These are phyloP conservation scores for Aspergillus sp. DNA, from an alignment of 2,329 filamentous ascomycete genomes.

Conservation along the genomic window DNA sequence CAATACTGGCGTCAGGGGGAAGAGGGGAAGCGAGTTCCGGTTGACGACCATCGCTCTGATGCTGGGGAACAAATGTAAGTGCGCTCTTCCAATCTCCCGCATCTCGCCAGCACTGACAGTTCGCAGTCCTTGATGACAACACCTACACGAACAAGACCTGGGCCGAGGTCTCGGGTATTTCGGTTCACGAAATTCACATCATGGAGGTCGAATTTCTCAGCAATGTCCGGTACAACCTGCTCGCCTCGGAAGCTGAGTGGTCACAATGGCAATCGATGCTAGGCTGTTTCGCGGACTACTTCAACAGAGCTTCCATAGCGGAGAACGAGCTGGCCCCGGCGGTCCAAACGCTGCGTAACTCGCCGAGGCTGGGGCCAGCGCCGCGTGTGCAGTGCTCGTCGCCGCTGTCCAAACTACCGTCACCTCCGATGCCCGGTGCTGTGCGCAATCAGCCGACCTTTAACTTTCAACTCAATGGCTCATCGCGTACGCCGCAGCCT, in stretches of 20 bases:
- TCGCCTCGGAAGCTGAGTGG: constrained; percentile 82
- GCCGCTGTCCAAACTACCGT: constrained; percentile 31
- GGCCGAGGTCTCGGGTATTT: constrained; percentile 93
- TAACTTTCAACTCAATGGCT: constrained; percentile 17
- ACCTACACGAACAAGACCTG: constrained; percentile 99
- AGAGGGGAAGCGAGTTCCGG: constrained; percentile 85
- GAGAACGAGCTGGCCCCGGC: constrained; percentile 24
- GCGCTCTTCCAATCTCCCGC: neutral
- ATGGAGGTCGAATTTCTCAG: constrained; percentile 99
- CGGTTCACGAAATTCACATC: constrained; percentile 89
- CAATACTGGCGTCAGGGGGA: constrained; percentile 81
- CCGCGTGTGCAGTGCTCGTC: constrained; percentile 20
- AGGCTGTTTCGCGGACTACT: constrained; percentile 72
- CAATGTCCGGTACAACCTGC: constrained; percentile 92
- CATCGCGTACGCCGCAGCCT: constrained; percentile 15
- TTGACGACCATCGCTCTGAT: constrained; percentile 90
- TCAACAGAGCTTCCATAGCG: constrained; percentile 55
- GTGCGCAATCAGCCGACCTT: constrained; percentile 19
- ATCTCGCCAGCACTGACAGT: constrained; percentile 11
- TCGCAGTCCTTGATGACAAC: constrained; percentile 81
- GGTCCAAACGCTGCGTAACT: constrained; percentile 21
- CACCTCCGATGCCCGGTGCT: constrained; percentile 26
- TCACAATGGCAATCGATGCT: constrained; percentile 75
- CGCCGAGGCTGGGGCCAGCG: constrained; percentile 28
- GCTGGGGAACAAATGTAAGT: constrained; percentile 90